Evolutionary conservation across 2,329 filamentous ascomycete species (phyloP).

Genomic region (Venturia aucupariae): DNA sequence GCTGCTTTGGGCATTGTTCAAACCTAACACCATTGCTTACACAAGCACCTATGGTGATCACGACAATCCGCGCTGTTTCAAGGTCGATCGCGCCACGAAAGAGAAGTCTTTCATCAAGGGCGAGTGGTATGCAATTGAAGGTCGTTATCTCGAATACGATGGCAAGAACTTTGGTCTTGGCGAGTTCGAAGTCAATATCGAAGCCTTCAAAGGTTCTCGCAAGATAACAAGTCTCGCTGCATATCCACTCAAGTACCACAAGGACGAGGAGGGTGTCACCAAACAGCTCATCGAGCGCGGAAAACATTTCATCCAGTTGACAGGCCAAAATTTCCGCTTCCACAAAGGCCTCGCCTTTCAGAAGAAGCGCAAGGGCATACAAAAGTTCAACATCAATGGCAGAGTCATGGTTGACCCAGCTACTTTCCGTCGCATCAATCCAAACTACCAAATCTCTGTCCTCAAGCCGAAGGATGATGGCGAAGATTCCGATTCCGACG

Average conservation of each 20-base stretch:
- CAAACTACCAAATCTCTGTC: conserved; percentile 70
- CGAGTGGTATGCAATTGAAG: conserved; percentile 68
- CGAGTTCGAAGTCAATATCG: conserved; percentile 58
- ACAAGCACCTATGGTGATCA: conserved; percentile 64
- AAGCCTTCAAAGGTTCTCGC: conserved; percentile 67
- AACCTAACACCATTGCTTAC: conserved; percentile 73
- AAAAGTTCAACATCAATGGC: conserved; percentile 78
- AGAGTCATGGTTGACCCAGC: conserved; percentile 81
- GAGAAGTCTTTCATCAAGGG: conserved; percentile 61
- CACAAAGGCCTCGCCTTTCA: conserved; percentile 78
- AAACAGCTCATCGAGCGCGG: conserved; percentile 66
- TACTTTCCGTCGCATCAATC: conserved; percentile 74
- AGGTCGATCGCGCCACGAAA: conserved; percentile 66
- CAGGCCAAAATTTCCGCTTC: conserved; percentile 72
- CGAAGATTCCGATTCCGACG: conserved; percentile 37
- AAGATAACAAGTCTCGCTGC: conserved; percentile 72
- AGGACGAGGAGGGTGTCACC: conserved; percentile 56
- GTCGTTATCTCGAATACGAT: conserved; percentile 76
- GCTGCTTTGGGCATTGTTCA: conserved; percentile 29
- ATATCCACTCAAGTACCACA: conserved; percentile 75
- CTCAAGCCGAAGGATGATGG: conserved; percentile 61
- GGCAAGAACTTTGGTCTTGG: conserved; percentile 78
- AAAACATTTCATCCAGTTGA: conserved; percentile 72
- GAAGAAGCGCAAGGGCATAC: conserved; percentile 65
- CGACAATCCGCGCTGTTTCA: conserved; percentile 74